These are phyloP conservation scores for Artemisia argyi DNA, from an alignment of 129 eudicot genomes.

Conservation along the genomic window DNA sequence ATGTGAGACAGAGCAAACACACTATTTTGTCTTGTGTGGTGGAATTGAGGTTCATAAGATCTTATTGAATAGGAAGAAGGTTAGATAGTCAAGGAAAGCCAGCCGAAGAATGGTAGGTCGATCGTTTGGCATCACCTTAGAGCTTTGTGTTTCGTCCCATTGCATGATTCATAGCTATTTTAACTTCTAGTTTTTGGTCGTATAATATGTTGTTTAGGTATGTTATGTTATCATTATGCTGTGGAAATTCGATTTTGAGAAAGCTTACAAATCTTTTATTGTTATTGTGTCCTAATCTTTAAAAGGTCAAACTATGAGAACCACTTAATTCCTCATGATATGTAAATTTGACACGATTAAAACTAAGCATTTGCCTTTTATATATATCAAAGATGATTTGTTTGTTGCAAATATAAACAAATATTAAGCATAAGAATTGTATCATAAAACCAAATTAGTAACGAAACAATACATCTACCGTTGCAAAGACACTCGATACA, in stretches of 20 bases:
- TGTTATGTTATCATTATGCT: not conserved
- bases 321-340: too few relatives aligned
- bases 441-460: too few relatives aligned
- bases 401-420: too few relatives aligned
- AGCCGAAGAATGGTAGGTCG: conserved; percentile 10
- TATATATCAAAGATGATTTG: too few relatives aligned
- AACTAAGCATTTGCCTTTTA: too few relatives aligned
- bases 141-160: conserved; percentile 8
- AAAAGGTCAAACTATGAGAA: too few relatives aligned
- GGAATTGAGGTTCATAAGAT: conserved; percentile 10
- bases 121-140: not conserved
- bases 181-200: conserved; percentile 5
- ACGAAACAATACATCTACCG: too few relatives aligned
- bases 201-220: not conserved
- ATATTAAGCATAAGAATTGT: too few relatives aligned
- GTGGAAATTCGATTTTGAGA: not conserved
- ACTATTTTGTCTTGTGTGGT: conserved; percentile 7
- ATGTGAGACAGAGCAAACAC: not conserved
- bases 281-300: too few relatives aligned
- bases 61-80: conserved; percentile 19
- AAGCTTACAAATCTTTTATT: too few relatives aligned
- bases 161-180: conserved; percentile 4
- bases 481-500: too few relatives aligned
- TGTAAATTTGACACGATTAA: too few relatives aligned
- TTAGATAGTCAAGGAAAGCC: conserved; percentile 14